phyloP scores from a whole-genome alignment of 352 stramenopile species.

The Thalassiosira ordinaria region DNA sequence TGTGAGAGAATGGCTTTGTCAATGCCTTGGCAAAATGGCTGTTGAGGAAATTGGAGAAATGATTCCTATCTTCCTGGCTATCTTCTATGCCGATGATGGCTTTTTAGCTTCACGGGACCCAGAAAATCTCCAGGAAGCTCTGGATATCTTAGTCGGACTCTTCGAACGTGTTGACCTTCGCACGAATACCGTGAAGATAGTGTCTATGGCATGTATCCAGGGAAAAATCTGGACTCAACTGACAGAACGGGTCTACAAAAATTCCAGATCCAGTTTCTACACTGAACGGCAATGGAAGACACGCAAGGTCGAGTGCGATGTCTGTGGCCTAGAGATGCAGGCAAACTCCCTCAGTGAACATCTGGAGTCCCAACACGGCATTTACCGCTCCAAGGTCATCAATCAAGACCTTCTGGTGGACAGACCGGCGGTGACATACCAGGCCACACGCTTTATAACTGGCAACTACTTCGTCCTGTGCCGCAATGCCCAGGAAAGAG shows the following conservation, averaged over 20 bases:
- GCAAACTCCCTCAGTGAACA: neutral
- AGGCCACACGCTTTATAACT: neutral
- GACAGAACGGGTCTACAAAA: neutral
- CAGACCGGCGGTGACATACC: neutral
- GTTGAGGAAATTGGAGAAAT: neutral
- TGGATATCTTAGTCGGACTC: conserved; percentile 1
- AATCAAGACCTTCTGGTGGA: neutral
- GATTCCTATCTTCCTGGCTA: neutral
- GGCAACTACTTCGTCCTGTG: neutral
- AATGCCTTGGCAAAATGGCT: conserved; percentile 8
- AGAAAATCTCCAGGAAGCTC: neutral
- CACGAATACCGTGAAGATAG: conserved; percentile 10
- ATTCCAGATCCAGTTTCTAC: neutral
- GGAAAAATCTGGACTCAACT: conserved; percentile 7
- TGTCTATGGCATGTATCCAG: conserved; percentile 12
- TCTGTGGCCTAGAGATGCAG: neutral
- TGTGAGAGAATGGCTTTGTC: conserved; percentile 31
- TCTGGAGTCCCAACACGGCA: neutral
- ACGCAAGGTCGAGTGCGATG: neutral
- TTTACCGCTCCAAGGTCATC: neutral
- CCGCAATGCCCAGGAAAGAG: neutral
- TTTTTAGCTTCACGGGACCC: conserved; percentile 1
- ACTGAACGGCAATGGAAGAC: neutral
- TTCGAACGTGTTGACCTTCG: conserved; percentile 20
- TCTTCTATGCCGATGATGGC: conserved; percentile 37